A percentile compares a stretch with the other conserved stretches of the same genome.
Evolutionary conservation across 495 filamentous ascomycete species (phyloP).

Genomic region (Parathielavia hyrcaniae): DNA sequence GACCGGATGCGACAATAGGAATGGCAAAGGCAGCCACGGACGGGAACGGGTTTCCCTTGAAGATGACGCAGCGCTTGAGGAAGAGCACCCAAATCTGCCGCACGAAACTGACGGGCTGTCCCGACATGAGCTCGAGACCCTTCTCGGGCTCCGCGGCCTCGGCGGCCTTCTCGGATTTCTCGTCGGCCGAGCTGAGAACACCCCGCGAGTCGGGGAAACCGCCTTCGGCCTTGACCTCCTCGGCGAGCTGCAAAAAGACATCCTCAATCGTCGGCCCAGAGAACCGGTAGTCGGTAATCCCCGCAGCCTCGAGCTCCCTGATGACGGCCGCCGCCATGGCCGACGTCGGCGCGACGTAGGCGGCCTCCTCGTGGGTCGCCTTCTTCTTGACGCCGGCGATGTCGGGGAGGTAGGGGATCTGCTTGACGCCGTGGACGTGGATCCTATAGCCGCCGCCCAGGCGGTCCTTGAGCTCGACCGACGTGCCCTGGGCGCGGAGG

Average conservation of each 20-base stretch:
- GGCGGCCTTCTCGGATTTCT: constrained; percentile 27
- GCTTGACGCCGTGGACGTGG: constrained; percentile 53
- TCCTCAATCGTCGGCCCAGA: constrained; percentile 82
- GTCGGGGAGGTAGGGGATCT: constrained; percentile 42
- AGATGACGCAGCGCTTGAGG: constrained; percentile 66
- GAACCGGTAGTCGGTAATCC: constrained; percentile 65
- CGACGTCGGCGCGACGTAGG: constrained; percentile 61
- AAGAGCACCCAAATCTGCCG: constrained; percentile 68
- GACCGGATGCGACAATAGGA: constrained; percentile 66
- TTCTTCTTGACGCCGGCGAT: constrained; percentile 52
- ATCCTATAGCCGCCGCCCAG: constrained; percentile 73
- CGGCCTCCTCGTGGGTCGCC: constrained; percentile 58
- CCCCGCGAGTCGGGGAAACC: constrained; percentile 8
- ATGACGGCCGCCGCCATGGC: constrained; percentile 60
- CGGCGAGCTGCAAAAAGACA: constrained; percentile 76
- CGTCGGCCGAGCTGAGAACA: constrained; percentile 17
- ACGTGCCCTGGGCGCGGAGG: constrained; percentile 65
- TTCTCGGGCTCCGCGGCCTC: constrained; percentile 24
- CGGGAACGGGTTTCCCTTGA: constrained; percentile 69
- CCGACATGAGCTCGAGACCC: constrained; percentile 57
- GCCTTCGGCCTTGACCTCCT: constrained; percentile 50
- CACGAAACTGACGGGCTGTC: constrained; percentile 55
- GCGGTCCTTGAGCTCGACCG: constrained; percentile 64
- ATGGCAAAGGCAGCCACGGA: constrained; percentile 64
- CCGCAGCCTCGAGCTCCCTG: constrained; percentile 53